Percentiles rank a stretch among this genome's conserved stretches.
Conservation (phyloP, 129 eudicot species). For the Artemisia tridentata region DNA sequence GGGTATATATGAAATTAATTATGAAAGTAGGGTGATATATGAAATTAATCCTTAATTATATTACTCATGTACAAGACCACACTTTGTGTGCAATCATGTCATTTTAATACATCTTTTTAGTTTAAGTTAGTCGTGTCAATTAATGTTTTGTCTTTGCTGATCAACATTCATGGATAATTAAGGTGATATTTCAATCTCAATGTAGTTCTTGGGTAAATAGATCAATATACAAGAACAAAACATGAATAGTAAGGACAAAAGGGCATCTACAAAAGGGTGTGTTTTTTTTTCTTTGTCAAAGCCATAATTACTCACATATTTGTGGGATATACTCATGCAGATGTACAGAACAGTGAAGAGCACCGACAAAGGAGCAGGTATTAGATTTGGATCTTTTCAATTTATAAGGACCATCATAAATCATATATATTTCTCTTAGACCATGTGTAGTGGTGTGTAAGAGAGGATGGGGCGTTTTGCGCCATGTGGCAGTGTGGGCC, state of each 20-base stretch:
- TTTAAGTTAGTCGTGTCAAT: too few species aligned
- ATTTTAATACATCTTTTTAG: too few species aligned
- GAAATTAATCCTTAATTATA: too few species aligned
- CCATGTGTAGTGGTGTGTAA: too few species aligned
- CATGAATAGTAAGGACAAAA: conserved; percentile 39
- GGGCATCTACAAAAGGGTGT: conserved; percentile 40
- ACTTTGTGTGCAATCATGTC: conserved; percentile 2
- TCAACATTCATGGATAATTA: too few species aligned
- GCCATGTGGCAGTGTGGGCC: too few species aligned
- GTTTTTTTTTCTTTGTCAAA: not conserved
- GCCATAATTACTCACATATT: conserved; percentile 13
- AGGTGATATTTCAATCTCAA: too few species aligned
- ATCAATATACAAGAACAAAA: not conserved
- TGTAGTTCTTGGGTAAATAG: too few species aligned
- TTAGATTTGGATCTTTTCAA: conserved; percentile 34
- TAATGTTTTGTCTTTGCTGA: too few species aligned
- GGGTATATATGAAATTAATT: too few species aligned
- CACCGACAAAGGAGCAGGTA: conserved; percentile 83
- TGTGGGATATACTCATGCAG: conserved; percentile 55
- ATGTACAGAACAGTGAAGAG: conserved; percentile 98
- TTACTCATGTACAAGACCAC: not conserved
- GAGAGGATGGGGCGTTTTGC: too few species aligned
- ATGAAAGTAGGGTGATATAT: too few species aligned
- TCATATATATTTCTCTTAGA: conserved; percentile 9
- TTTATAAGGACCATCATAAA: conserved; percentile 24